Base-by-base conservation (phyloP, 2,329 filamentous ascomycete genomes). In the Zymoseptoria ardabiliae region DNA sequence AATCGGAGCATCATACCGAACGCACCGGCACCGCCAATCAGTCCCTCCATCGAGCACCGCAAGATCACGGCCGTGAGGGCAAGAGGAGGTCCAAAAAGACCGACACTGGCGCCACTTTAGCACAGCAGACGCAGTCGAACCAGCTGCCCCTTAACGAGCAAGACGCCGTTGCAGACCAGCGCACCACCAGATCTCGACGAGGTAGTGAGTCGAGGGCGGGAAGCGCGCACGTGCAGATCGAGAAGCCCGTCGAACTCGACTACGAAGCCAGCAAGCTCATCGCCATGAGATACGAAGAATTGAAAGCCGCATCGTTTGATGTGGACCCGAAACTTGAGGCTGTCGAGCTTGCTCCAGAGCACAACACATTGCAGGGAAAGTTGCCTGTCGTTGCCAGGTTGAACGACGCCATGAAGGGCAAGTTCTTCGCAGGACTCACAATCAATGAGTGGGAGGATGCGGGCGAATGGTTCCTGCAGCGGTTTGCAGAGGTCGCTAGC, bases 391-490 rank as follows among this genome's bases (percentile, higher is more conserved):
- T 64, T 9, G 58, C 58, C 17, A 22, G 20, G 1, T 17, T 61
- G 9, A 52, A 63, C 10, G 23, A 35, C 9, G 55, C 71, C 23
- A 73, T 78, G 3, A 80, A 83, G 61, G 69, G 70, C 3, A 64
- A 71, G 0, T 83, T 85, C 69, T 79, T 87, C 62, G 71, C 74
- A 1, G 77, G 76, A 9, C 74, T 86, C 49, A 72, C 74, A 0
- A 76, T 85, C 17, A 70, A 76, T 3, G 78, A 85, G 62, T 86
- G 84, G 82, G 84, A 86, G 71, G 78, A 84, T 52, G 81, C 82
- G 21, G 84, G 84, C 2, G 81, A 85, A 59, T 82, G 83, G 77
- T 79, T 87, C 52, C 75, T 86, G 1, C 78, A 80, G 1, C 76
- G 78, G 54, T 85, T 86, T 65, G 74, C 74, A 53, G 71, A 75